Percentiles rank a stretch among this genome's conserved stretches.
Conservation (phyloP, 2,329 filamentous ascomycete species). For the Fusarium sp. region DNA sequence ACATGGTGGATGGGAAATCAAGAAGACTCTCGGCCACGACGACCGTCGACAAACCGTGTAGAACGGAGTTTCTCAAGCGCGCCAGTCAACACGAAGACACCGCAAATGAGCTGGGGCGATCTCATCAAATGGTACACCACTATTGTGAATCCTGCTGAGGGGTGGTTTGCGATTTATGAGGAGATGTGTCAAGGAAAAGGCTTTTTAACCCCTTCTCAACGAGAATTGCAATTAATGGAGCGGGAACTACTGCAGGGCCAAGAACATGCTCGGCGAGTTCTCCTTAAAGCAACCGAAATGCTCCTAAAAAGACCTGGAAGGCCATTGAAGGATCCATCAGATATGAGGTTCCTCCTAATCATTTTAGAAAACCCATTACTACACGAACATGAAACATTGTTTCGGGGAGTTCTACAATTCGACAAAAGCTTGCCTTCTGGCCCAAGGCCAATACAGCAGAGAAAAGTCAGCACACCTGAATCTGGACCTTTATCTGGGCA, state of each 20-base stretch:
- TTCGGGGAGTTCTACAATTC: conserved; percentile 53
- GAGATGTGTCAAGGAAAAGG: conserved; percentile 50
- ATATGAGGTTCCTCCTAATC: conserved; percentile 81
- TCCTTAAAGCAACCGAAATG: conserved; percentile 82
- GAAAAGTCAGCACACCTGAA: conserved; percentile 38
- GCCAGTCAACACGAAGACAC: conserved; percentile 53
- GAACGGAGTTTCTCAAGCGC: conserved; percentile 31
- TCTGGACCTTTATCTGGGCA: conserved; percentile 65
- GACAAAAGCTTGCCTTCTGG: conserved; percentile 17
- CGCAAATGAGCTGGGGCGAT: conserved; percentile 79
- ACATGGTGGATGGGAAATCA: conserved; percentile 80
- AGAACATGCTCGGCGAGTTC: conserved; percentile 71
- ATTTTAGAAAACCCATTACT: conserved; percentile 82
- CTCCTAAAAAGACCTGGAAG: conserved; percentile 82
- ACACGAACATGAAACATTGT: conserved; percentile 55
- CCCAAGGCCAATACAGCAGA: conserved; percentile 27
- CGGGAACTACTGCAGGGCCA: conserved; percentile 65
- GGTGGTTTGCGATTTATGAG: conserved; percentile 71
- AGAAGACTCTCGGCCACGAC: conserved; percentile 44
- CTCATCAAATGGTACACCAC: conserved; percentile 78
- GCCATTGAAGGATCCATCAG: conserved; percentile 71
- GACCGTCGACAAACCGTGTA: conserved; percentile 22
- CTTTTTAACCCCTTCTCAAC: conserved; percentile 48
- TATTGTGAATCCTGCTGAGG: conserved; percentile 72
- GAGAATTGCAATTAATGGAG: conserved; percentile 57